Evolutionary conservation across 805 yeast genomes (phyloP), one percentile per base, ranked within the genome.

Genomic region (Lipomyces japonicus): DNA sequence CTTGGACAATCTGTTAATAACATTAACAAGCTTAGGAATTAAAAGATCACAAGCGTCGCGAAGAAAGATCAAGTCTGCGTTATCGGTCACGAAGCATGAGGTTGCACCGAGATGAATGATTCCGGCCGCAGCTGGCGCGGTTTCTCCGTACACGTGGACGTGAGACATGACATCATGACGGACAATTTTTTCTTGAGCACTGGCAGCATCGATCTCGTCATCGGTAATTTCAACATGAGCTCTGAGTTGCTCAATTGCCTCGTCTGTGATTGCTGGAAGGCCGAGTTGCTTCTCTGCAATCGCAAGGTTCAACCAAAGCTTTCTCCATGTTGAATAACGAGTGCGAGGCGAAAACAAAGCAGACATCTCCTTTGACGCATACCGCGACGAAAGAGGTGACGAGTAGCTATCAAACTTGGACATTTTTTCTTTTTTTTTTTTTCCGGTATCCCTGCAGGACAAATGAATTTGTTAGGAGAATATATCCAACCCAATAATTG

Each of bases 161-260:
- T 93, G 98, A 49, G 97, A 96, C 98, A 93, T 93, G 62, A 93
- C 98, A 68, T 93, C 98, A 71, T 93, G 98, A 75, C 98, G 86
- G 51, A 93, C 97, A 68, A 85, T 89, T 46, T 97, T 96, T 72
- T 93, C 98, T 73, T 93, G 97, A 61, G 79, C 80, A 51, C 90
- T 74, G 39, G 98, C 97, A 50, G 75, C 85, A 50, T 76, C 88
- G 58, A 93, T 88, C 65, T 95, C 97, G 61, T 86, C 95, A 68
- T 91, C 97, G 6, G 96, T 82, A 72, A 93, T 89, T 44, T 70
- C 77, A 63, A 91, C 74, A 69, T 93, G 84, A 21, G 74, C 67
- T 57, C 78, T 72, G 88, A 93, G 84, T 75, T 93, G 86, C 65
- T 78, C 84, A 60, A 93, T 79, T 44, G 97, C 98, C 68, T 87